A percentile compares a stretch with the other conserved stretches of the same genome.
Evolutionary conservation across 176 grass and related monocot genomes (phyloP).

Genomic region (Saccharum spontaneum): DNA sequence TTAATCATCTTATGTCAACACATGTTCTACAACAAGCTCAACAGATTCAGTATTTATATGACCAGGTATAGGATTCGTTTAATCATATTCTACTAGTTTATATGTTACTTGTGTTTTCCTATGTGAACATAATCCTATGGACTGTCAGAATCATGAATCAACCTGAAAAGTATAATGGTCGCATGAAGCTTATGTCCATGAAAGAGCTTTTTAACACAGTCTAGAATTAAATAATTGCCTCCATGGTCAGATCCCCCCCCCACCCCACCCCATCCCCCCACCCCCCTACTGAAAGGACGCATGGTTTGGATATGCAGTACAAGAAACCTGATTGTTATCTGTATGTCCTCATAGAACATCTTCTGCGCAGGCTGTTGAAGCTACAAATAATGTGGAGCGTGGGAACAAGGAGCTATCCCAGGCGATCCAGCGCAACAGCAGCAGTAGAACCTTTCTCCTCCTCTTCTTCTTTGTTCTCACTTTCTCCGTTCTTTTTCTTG

Average conservation of each 20-base stretch:
- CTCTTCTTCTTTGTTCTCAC: constrained; percentile 98
- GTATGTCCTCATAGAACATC: neutral
- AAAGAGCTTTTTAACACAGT: neutral
- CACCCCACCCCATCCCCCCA: no score
- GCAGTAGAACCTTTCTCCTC: constrained; percentile 93
- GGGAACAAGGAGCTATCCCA: constrained; percentile 90
- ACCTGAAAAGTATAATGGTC: neutral
- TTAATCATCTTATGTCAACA: constrained; percentile 95
- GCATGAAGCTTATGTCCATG: neutral
- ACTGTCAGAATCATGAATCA: neutral
- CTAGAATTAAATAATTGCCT: constrained; percentile 5
- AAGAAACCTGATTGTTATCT: neutral
- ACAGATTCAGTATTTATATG: constrained; percentile 86
- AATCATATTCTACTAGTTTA: neutral
- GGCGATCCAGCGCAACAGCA: constrained; percentile 85
- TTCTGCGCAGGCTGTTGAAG: constrained; percentile 73
- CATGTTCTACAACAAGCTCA: constrained; percentile 94
- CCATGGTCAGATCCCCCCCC: neutral
- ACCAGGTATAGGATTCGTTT: constrained; percentile 57
- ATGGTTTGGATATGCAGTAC: neutral
- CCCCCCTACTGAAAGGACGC: neutral
- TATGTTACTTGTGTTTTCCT: neutral
- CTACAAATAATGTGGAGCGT: constrained; percentile 86
- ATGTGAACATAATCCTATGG: neutral
- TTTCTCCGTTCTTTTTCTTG: constrained; percentile 88